phyloP scores from a whole-genome alignment of 1,284 basidiomycete species.

The Pseudozyma tsukubaensis region DNA sequence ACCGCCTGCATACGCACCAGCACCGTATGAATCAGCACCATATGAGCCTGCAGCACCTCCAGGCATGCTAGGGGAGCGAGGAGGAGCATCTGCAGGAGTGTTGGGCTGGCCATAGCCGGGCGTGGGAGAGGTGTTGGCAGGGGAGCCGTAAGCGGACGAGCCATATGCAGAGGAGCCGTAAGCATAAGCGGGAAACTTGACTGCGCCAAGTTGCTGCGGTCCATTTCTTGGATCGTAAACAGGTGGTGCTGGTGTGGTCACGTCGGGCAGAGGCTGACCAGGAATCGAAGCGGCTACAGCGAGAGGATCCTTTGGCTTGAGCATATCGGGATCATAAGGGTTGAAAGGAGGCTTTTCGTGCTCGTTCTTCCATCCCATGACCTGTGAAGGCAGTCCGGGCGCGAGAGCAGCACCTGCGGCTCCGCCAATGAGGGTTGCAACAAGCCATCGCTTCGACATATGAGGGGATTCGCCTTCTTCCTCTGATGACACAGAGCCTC shows the following conservation, averaged over 20 bases:
- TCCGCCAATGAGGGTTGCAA: slow-evolving; percentile 3
- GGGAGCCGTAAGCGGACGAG: neutral
- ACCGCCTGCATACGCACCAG: neutral
- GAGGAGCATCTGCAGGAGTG: no score
- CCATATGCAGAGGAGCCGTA: neutral
- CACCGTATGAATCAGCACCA: neutral
- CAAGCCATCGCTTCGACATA: slow-evolving; percentile 13
- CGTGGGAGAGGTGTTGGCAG: no score
- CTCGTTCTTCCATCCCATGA: slow-evolving; percentile 2
- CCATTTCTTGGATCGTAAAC: neutral
- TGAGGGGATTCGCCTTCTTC: neutral
- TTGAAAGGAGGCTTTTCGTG: slow-evolving; percentile 31
- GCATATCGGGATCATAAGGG: slow-evolving; percentile 36
- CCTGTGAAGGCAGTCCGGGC: slow-evolving; percentile 1
- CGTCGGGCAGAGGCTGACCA: slow-evolving; percentile 4
- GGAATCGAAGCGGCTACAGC: slow-evolving; percentile 17
- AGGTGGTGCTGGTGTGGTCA: neutral
- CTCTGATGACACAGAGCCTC: neutral
- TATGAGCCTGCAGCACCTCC: no score
- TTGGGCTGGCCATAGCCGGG: no score
- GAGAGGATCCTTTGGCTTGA: slow-evolving; percentile 26
- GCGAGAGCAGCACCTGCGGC: slow-evolving; percentile 8
- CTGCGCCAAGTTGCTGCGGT: neutral
- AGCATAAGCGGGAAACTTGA: slow-evolving; percentile 6
- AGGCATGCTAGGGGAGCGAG: no score